phyloP scores from a whole-genome alignment of 2,329 filamentous ascomycete genomes.

The Cladosporium austrohemisphaericum region DNA sequence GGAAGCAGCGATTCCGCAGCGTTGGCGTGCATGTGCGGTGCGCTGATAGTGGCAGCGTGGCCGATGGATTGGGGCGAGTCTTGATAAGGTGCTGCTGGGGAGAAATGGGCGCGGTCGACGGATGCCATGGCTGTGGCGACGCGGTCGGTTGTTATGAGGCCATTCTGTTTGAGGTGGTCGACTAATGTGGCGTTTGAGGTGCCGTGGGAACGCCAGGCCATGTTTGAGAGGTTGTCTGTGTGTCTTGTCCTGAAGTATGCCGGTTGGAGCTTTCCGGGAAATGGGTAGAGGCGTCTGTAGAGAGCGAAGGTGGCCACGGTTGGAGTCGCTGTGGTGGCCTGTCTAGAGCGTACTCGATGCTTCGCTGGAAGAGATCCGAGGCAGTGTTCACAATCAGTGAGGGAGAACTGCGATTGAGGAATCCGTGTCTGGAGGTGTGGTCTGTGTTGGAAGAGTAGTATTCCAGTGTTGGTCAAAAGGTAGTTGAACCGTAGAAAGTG shows the following conservation, averaged over 20 bases:
- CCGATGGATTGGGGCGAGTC: constrained; percentile 69
- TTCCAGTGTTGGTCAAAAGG: no score
- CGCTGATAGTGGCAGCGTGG: constrained; percentile 64
- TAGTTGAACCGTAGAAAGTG: no score
- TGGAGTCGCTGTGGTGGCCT: no score
- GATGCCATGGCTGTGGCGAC: constrained; percentile 73
- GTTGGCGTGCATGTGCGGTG: constrained; percentile 68
- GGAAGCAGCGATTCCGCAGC: constrained; percentile 61
- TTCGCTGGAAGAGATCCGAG: no score
- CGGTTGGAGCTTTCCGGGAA: no score
- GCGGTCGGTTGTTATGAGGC: constrained; percentile 66
- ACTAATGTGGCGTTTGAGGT: constrained; percentile 70
- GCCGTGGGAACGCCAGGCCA: constrained; percentile 90
- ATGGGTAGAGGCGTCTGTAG: background rate
- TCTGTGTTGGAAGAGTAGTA: no score
- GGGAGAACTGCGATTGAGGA: no score
- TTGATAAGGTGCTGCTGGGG: constrained; percentile 66
- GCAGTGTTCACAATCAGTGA: no score
- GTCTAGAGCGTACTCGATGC: background rate
- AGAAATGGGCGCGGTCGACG: constrained; percentile 87
- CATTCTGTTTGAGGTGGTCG: constrained; percentile 68
- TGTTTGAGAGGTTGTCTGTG: constrained; percentile 39
- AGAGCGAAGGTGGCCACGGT: no score
- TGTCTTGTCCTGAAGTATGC: no score
- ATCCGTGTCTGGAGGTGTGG: no score